These are phyloP conservation scores for Linaria vulgaris DNA, from an alignment of 257 asterid species.

Conservation along the genomic window DNA sequence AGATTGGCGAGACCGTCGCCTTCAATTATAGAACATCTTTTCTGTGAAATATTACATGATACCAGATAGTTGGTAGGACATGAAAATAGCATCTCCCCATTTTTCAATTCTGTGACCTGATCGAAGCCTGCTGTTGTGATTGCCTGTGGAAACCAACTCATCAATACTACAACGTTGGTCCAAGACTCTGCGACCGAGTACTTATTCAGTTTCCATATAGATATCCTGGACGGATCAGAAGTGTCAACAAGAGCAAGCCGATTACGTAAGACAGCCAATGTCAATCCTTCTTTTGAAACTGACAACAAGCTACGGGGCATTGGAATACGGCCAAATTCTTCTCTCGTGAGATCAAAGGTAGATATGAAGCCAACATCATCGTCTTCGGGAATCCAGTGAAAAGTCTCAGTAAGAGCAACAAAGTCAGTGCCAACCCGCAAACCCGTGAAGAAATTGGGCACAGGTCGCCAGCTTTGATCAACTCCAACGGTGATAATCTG, in stretches of 20 bases:
- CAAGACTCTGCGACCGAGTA: neutral
- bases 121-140: no score
- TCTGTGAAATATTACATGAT: no score
- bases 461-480: no score
- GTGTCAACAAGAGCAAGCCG: slow-evolving; percentile 10
- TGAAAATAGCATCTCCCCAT: neutral
- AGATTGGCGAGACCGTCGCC: no score
- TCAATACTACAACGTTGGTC: neutral
- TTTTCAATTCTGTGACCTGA: neutral
- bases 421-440: no score
- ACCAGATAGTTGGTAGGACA: no score
- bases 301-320: neutral
- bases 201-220: neutral
- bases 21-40: no score
- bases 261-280: neutral
- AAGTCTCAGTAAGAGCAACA: no score
- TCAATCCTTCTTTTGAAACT: neutral
- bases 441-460: no score
- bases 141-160: neutral
- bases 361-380: neutral
- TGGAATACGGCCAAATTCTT: neutral
- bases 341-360: slow-evolving; percentile 14
- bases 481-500: no score
- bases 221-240: neutral
- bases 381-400: slow-evolving; percentile 13